phyloP scores from a whole-genome alignment of 1,139 yeast species.

The Arxiozyma slooffiae region DNA sequence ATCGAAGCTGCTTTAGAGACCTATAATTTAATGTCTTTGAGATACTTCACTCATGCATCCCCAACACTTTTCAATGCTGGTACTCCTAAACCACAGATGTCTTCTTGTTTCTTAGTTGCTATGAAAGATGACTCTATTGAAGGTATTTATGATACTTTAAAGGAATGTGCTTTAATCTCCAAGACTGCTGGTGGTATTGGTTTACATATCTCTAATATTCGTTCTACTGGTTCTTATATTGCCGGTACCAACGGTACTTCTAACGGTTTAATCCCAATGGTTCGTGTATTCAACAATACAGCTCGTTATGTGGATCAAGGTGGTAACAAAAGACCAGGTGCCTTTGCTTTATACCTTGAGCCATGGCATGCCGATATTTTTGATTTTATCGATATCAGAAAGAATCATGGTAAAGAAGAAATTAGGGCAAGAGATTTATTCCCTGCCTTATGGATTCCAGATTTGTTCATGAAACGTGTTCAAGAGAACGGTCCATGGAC shows the following conservation, averaged over 20 bases:
- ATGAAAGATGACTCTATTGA: slow-evolving; percentile 87
- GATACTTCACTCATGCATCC: slow-evolving; percentile 79
- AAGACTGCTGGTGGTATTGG: slow-evolving; percentile 92
- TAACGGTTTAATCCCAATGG: slow-evolving; percentile 82
- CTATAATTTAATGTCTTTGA: slow-evolving; percentile 71
- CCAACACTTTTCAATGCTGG: slow-evolving; percentile 89
- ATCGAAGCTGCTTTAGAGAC: slow-evolving; percentile 65
- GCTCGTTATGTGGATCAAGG: slow-evolving; percentile 92
- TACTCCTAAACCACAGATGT: slow-evolving; percentile 72
- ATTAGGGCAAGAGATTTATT: slow-evolving; percentile 80
- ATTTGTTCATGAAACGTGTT: slow-evolving; percentile 81
- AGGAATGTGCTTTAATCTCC: slow-evolving; percentile 76
- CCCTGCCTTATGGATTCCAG: slow-evolving; percentile 84
- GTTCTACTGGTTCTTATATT: slow-evolving; percentile 75
- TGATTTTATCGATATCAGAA: slow-evolving; percentile 71
- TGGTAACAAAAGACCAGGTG: slow-evolving; percentile 90
- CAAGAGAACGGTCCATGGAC: slow-evolving; percentile 73
- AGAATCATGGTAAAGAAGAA: slow-evolving; percentile 88
- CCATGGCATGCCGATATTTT: slow-evolving; percentile 88
- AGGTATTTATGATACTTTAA: slow-evolving; percentile 78
- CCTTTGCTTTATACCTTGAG: slow-evolving; percentile 77
- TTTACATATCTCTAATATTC: slow-evolving; percentile 68
- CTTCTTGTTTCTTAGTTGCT: slow-evolving; percentile 78
- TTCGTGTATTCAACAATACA: slow-evolving; percentile 79
- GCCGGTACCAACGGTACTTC: slow-evolving; percentile 90